Conservation (phyloP, 129 eudicot genomes). For the Arctium lappa region DNA sequence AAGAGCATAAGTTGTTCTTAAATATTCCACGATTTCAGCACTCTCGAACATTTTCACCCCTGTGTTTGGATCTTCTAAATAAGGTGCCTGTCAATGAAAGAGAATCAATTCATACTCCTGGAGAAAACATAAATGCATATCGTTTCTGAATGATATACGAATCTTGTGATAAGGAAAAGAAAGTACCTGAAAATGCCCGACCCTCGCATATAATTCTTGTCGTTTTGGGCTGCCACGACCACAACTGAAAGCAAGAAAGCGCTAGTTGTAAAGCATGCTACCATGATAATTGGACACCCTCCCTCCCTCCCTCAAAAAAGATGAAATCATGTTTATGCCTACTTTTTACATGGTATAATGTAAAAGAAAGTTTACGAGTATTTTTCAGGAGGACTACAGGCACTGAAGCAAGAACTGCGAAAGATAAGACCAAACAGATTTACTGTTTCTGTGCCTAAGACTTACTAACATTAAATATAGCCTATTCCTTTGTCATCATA, state of each 20-base stretch:
- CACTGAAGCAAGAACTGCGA: constrained; percentile 79
- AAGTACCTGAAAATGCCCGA: constrained; percentile 83
- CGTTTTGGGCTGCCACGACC: constrained; percentile 99
- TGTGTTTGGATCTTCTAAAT: constrained; percentile 95
- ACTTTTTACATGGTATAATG: background rate
- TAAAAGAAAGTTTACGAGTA: too few relatives aligned
- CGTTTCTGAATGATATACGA: background rate
- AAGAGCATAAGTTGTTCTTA: constrained; percentile 82
- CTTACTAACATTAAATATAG: background rate
- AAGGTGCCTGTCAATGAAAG: constrained; percentile 61
- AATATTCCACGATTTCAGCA: constrained; percentile 83
- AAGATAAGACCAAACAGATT: constrained; percentile 88
- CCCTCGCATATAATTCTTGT: constrained; percentile 53
- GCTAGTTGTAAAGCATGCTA: background rate
- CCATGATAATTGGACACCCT: background rate
- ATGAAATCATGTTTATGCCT: background rate
- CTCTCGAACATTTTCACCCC: constrained; percentile 98
- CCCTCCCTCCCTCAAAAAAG: background rate
- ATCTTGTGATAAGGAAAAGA: background rate
- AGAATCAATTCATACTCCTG: background rate
- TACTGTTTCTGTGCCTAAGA: constrained; percentile 92
- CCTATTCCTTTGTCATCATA: background rate
- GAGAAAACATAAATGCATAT: background rate
- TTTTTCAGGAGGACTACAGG: constrained; percentile 56
- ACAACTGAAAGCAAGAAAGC: constrained; percentile 55